Percentiles rank a stretch among this genome's conserved stretches.
Evolutionary conservation across 2,329 filamentous ascomycete species (phyloP).

Genomic region (Pseudogymnoascus sp.): DNA sequence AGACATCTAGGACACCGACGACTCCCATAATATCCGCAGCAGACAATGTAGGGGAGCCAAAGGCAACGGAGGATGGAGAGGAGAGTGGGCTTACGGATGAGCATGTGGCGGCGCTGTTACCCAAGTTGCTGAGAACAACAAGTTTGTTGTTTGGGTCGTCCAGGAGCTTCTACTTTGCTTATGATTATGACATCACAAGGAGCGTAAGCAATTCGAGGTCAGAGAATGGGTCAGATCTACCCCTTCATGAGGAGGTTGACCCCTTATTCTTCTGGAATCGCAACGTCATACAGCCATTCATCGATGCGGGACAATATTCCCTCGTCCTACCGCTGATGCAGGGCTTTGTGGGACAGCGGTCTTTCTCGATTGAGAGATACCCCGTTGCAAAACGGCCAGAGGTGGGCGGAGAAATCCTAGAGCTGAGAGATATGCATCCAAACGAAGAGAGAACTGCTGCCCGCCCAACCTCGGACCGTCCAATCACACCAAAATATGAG

Average conservation of each 20-base stretch:
- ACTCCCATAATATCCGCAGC: neutral
- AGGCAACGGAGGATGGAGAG: neutral
- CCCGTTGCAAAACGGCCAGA: conserved; percentile 41
- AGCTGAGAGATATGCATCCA: conserved; percentile 33
- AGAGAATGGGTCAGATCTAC: conserved; percentile 39
- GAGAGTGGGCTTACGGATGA: neutral
- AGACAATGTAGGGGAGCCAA: neutral
- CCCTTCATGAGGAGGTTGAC: conserved; percentile 68
- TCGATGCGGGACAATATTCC: conserved; percentile 62
- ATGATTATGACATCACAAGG: conserved; percentile 85
- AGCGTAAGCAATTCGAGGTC: conserved; percentile 42
- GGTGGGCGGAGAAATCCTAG: conserved; percentile 35
- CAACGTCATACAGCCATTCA: conserved; percentile 65
- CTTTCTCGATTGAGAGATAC: conserved; percentile 65
- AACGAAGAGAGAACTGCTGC: neutral
- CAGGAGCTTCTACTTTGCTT: conserved; percentile 88
- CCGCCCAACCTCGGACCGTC: neutral
- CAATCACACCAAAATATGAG: neutral
- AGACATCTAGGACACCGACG: neutral
- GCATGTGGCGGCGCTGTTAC: conserved; percentile 46
- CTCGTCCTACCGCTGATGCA: conserved; percentile 81
- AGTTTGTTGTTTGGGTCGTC: conserved; percentile 78
- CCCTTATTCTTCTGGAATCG: conserved; percentile 87
- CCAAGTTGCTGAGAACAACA: conserved; percentile 76
- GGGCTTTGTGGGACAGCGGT: conserved; percentile 82